These are phyloP conservation scores for Bonia amplexicaulis DNA, from an alignment of 176 grass and related monocot genomes.

Conservation along the genomic window DNA sequence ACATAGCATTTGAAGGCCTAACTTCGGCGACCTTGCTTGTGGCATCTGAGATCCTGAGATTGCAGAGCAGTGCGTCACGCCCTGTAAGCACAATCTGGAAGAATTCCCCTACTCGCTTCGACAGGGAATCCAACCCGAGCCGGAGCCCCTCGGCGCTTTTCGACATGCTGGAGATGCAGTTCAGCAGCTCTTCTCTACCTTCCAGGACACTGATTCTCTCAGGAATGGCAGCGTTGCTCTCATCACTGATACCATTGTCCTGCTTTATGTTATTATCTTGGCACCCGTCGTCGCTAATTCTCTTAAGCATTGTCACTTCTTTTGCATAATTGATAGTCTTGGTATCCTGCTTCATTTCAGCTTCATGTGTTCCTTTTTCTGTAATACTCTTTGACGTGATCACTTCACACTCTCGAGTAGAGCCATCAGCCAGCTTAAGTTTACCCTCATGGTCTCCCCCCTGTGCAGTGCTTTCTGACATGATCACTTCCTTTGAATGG, in stretches of 20 bases:
- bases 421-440: constrained; percentile 4
- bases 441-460: neutral
- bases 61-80: constrained; percentile 75
- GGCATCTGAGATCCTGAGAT: constrained; percentile 55
- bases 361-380: neutral
- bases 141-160: constrained; percentile 21
- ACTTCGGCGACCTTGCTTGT: constrained; percentile 36
- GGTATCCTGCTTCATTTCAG: constrained; percentile 4
- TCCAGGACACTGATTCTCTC: neutral
- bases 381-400: neutral
- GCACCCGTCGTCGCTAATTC: neutral
- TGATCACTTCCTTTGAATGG: constrained; percentile 16
- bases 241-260: neutral
- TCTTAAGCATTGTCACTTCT: neutral
- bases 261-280: constrained; percentile 22
- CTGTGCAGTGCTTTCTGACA: neutral
- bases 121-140: constrained; percentile 47
- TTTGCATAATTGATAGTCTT: neutral
- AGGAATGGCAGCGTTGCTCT: neutral
- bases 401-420: neutral
- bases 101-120: constrained; percentile 59
- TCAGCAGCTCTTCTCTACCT: constrained; percentile 25
- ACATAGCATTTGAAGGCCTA: constrained; percentile 17
- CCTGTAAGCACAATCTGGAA: constrained; percentile 78
- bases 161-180: constrained; percentile 48